These are phyloP conservation scores for Dictyostelium firmibasis DNA, from an alignment of 78 protist genomes.

Conservation along the genomic window DNA sequence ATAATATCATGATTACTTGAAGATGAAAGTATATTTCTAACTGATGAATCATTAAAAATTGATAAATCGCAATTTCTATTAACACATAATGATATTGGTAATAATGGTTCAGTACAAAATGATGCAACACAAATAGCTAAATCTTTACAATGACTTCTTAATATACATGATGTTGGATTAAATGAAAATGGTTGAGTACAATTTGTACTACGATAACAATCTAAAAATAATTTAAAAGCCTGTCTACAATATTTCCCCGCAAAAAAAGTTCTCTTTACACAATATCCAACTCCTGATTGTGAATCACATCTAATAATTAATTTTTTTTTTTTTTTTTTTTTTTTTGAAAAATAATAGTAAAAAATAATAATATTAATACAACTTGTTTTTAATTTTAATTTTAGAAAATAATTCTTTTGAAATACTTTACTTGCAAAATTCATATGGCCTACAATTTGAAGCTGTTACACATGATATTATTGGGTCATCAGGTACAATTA, in stretches of 20 bases:
- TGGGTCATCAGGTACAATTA: background rate
- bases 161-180: constrained; percentile 22
- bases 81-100: constrained; percentile 8
- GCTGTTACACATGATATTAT: background rate
- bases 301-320: constrained; percentile 11
- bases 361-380: no score
- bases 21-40: background rate
- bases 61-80: background rate
- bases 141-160: background rate
- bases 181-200: background rate
- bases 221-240: background rate
- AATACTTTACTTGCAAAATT: constrained; percentile 11
- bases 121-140: background rate
- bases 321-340: no score
- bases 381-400: no score
- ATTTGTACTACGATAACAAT: background rate
- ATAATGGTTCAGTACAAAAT: background rate
- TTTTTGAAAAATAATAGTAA: background rate
- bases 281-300: constrained; percentile 26
- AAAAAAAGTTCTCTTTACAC: background rate
- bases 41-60: background rate
- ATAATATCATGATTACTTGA: background rate
- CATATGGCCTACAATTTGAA: background rate
- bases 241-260: constrained; percentile 10
- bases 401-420: background rate